A percentile compares a stretch with the other conserved stretches of the same genome.
These are phyloP conservation scores for Microbotryum lychnidis-dioicae DNA, from an alignment of 1,284 basidiomycete genomes.

Conservation along the genomic window DNA sequence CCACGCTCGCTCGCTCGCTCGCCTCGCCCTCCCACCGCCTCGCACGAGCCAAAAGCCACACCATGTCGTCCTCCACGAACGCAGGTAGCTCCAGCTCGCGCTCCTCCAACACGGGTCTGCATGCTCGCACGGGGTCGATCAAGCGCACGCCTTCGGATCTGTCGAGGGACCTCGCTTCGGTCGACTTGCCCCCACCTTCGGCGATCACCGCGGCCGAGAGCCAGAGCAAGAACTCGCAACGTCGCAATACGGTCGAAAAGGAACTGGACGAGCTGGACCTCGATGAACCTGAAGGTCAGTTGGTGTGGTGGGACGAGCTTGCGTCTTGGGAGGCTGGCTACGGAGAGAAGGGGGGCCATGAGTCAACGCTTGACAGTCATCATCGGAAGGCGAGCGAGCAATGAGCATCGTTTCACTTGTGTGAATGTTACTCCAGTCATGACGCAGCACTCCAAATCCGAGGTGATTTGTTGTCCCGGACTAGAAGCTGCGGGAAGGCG, in stretches of 20 bases:
- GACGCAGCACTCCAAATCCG: too few species aligned
- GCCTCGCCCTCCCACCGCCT: background rate
- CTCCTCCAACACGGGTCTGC: conserved; percentile 1
- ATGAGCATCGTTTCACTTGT: too few species aligned
- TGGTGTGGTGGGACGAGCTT: background rate
- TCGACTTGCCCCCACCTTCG: conserved; percentile 32
- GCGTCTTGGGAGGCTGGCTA: background rate
- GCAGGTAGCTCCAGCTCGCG: background rate
- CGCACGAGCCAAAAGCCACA: background rate
- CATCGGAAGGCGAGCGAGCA: too few species aligned
- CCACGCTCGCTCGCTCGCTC: too few species aligned
- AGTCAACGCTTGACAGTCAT: too few species aligned
- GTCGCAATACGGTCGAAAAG: conserved; percentile 11
- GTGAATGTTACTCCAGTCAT: too few species aligned
- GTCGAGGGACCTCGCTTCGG: conserved; percentile 25
- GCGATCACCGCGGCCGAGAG: conserved; percentile 22
- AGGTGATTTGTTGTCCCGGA: too few species aligned
- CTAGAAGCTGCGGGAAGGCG: too few species aligned
- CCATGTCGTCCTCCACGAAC: too few species aligned
- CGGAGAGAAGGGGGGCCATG: too few species aligned
- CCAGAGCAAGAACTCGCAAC: conserved; percentile 9
- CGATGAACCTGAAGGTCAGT: conserved; percentile 29
- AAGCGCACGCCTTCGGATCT: conserved; percentile 31
- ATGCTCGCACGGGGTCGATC: conserved; percentile 17
- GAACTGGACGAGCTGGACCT: conserved; percentile 13